Evolutionary conservation across 1,284 basidiomycete genomes (phyloP).

Genomic region (Wallemia ichthyophaga): DNA sequence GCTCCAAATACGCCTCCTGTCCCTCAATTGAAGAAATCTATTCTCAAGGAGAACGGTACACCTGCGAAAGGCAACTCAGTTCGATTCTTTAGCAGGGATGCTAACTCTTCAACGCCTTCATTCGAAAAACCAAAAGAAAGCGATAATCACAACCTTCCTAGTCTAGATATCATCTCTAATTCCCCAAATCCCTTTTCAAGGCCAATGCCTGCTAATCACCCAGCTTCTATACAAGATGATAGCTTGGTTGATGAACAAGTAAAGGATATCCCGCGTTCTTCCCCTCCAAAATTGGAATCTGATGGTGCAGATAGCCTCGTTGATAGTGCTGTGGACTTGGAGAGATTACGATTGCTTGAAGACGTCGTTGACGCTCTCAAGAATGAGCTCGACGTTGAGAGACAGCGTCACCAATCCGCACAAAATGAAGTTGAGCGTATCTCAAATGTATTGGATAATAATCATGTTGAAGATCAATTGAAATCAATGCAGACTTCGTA

Average conservation of each 20-base stretch:
- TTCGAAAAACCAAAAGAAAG: neutral
- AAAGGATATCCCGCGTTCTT: neutral
- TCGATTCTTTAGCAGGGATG: neutral
- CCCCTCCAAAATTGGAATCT: neutral
- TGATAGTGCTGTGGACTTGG: too few species aligned
- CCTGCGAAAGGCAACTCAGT: neutral
- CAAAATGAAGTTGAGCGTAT: neutral
- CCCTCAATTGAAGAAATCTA: neutral
- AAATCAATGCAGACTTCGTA: neutral
- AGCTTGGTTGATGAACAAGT: neutral
- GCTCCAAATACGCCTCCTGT: neutral
- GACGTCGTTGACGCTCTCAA: neutral
- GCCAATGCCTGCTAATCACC: neutral
- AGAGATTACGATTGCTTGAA: neutral
- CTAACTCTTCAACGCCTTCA: neutral
- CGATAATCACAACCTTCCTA: neutral
- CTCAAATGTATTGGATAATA: neutral
- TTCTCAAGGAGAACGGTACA: neutral
- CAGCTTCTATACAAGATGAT: neutral
- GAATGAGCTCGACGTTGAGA: neutral
- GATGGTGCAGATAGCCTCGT: neutral
- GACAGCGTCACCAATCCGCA: neutral
- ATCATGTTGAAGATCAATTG: neutral
- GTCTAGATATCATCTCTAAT: neutral
- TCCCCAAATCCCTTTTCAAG: neutral